Base-by-base conservation (phyloP, 2,329 filamentous ascomycete genomes). In the Cytospora piceae region DNA sequence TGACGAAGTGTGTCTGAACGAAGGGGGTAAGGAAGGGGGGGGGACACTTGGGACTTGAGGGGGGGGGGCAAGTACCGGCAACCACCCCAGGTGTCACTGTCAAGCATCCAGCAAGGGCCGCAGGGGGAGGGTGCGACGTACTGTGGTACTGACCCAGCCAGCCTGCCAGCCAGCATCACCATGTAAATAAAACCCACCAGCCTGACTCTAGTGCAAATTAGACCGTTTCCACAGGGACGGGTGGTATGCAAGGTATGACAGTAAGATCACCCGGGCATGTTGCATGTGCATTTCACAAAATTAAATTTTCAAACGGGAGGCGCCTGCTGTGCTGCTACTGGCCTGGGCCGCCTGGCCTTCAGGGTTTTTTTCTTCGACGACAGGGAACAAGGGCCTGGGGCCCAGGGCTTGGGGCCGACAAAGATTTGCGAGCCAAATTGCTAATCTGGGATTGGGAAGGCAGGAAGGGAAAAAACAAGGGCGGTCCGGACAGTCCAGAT, bases 381-480 rank as follows among this genome's bases (percentile, higher is more conserved):
- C 32, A 61, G 37, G 22, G 46, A 24, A 29, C 29, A 29, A 24
- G 29, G 39, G n/a, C 29, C 60, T 56, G 51, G 11, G 39, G 49
- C 7, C 37, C 58, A 61, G 34, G 31, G 29, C 42, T 32, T 22
- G n/a, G 9, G 46, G n/a, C 61, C 9, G 29, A 37, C 56, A 39
- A 39, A 63, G 54, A 57, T 63, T 58, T 58, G 42, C 57, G 58
- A 42, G 53, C 51, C 55, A 61, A 60, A 59, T 62, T 65, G 66
- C 66, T 67, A 67, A 65, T 64, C 66, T 67, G 62, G 63, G 55
- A 67, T 27, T 53, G 58, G 54, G 34, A 61, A 29, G 27, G 27
- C 27, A 29, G 27, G 27, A 29, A 64, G 57, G 66, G 58, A 42
- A 58, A 64, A 51, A 46, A 24, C 54, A 42, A 58, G 46, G 20